phyloP scores from a whole-genome alignment of 129 eudicot genomes.

The Helianthus tuberosus region DNA sequence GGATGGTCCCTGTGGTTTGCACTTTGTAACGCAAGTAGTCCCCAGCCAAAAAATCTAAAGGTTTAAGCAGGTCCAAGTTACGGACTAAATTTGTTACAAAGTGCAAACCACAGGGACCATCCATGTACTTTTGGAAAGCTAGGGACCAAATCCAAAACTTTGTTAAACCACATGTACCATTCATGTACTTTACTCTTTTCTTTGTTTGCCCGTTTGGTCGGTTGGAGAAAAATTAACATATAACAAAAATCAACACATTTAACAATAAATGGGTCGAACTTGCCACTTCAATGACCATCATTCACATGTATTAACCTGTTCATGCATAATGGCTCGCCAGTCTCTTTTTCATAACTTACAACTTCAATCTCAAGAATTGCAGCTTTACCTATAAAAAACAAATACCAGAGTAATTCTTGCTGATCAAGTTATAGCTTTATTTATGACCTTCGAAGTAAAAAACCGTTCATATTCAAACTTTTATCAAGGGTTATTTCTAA shows the following conservation, averaged over 20 bases:
- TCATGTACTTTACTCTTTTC: too few relatives aligned
- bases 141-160: too few relatives aligned
- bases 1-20: too few relatives aligned
- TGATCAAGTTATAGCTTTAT: slow-evolving; percentile 13
- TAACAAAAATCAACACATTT: not conserved
- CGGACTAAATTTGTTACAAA: too few relatives aligned
- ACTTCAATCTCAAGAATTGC: slow-evolving; percentile 80
- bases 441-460: not conserved
- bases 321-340: slow-evolving; percentile 79
- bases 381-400: slow-evolving; percentile 70
- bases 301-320: slow-evolving; percentile 50
- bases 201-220: not conserved
- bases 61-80: too few relatives aligned
- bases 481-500: not conserved
- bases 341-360: slow-evolving; percentile 64
- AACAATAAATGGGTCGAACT: slow-evolving; percentile 1
- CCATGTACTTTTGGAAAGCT: too few relatives aligned
- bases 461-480: not conserved
- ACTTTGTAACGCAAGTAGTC: too few relatives aligned
- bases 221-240: not conserved
- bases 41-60: too few relatives aligned
- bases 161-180: too few relatives aligned
- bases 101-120: too few relatives aligned
- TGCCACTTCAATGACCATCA: not conserved
- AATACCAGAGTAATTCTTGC: slow-evolving; percentile 6